These are phyloP conservation scores for Kwoniella pini DNA, from an alignment of 768 basidiomycete species.

Conservation along the genomic window DNA sequence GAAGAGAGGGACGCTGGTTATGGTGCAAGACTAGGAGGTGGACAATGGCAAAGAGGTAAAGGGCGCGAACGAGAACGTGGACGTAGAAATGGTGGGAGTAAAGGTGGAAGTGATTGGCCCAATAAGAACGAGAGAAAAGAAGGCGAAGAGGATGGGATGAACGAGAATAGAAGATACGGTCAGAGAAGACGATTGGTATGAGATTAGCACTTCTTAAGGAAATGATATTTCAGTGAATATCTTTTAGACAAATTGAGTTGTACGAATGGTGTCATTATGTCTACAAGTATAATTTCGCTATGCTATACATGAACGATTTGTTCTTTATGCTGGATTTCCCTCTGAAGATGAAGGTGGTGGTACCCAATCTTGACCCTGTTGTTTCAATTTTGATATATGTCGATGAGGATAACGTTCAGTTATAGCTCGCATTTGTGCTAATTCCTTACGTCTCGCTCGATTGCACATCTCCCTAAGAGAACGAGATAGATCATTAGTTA, in stretches of 20 bases:
- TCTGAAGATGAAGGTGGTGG: conserved; percentile 1
- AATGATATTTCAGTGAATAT: too few species aligned
- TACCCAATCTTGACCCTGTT: conserved; percentile 14
- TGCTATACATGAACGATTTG: too few species aligned
- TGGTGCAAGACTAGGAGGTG: conserved; percentile 1
- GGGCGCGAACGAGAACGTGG: background rate
- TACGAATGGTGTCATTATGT: too few species aligned
- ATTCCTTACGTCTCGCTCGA: conserved; percentile 43
- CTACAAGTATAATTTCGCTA: too few species aligned
- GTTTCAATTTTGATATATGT: conserved; percentile 50
- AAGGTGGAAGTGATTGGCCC: background rate
- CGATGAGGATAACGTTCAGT: conserved; percentile 52
- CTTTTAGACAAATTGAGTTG: too few species aligned
- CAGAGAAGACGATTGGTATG: background rate
- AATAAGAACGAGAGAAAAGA: background rate
- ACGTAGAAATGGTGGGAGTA: background rate
- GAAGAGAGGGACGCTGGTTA: conserved; percentile 3
- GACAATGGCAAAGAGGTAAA: background rate
- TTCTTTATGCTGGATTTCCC: background rate
- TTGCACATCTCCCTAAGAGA: conserved; percentile 47
- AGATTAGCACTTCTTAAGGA: too few species aligned
- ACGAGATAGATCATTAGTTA: too few species aligned
- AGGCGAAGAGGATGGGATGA: background rate
- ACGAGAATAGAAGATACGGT: conserved; percentile 1
- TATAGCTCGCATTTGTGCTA: conserved; percentile 47